Base-by-base conservation (phyloP, 176 grass and related monocot genomes). In the Metroxylon sagu region DNA sequence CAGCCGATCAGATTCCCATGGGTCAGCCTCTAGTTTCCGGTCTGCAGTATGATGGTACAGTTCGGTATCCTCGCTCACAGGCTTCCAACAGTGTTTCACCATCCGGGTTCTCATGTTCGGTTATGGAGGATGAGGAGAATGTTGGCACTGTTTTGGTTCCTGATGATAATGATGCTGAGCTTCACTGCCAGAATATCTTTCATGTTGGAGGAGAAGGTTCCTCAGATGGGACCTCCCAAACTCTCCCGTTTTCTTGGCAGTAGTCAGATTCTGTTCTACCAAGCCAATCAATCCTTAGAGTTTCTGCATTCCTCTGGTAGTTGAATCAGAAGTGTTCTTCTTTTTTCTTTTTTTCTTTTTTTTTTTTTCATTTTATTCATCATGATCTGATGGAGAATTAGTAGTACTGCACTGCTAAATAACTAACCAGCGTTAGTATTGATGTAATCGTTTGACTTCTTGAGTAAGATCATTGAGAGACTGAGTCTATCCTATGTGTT, bases 231-330 rank as follows among this genome's bases (percentile, higher is more conserved):
- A 54, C 28, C 53, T 81, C 79, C 14, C 79, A 75, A 1, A 4
- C 79, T n/a, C 52, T 75, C 31, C 79, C 72, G 57, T 81, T 81
- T 54, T 71, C 65, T 16, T 81, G 79, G 79, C 79, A 76, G 50
- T 81, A 75, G 65, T 57, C 3, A 25, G 30, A 14, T 12, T 43
- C 35, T 43, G 1, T 43, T 43, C 35, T 43, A 43, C 8, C 7
- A 0, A 43, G 35, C 35, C 35, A 43, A 43, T 43, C 35, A 43
- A 43, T 43, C 35, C 35, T 14, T 43, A 2, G 35, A 43, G 10
- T 43, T 43, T 43, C 10, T 2, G 1, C 35, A 43, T 43, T 43
- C 35, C 35, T 14, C 10, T 43, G 10, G 35, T 43, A 3, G 35
- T 43, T 43, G 7, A 43, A 43, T 7, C 7, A 14, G 12, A 14